Percentiles rank a stretch among this genome's conserved stretches.
Conservation (phyloP, 176 grass and related monocot genomes). For the Eleusine coracana region DNA sequence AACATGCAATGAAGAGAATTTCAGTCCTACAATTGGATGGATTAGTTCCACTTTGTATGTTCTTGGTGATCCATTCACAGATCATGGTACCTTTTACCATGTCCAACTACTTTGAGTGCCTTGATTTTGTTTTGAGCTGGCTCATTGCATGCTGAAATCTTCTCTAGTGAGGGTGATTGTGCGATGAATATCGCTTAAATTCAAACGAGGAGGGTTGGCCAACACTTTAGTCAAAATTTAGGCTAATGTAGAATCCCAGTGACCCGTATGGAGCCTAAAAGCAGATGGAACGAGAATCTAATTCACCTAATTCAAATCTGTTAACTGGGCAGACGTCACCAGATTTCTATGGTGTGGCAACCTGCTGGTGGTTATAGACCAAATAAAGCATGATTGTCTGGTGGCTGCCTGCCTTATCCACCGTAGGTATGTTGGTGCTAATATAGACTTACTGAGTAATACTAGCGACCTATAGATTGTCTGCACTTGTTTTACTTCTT, state of each 20-base stretch:
- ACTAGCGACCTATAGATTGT: not conserved
- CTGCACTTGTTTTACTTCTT: not conserved
- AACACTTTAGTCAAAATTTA: not conserved
- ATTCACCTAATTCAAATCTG: not conserved
- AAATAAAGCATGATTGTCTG: not conserved
- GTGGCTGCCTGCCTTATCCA: conserved; percentile 24
- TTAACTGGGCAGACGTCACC: conserved; percentile 2
- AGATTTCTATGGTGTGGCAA: not conserved
- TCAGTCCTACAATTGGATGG: not conserved
- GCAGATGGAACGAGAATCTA: not conserved
- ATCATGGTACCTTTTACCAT: not conserved
- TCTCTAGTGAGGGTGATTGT: not conserved
- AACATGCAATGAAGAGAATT: not conserved
- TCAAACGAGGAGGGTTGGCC: not conserved
- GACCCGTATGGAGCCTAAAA: not conserved
- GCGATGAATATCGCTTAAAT: not conserved
- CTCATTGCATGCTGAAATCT: not conserved
- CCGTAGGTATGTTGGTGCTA: not conserved
- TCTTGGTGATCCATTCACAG: not conserved
- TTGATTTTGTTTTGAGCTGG: not conserved
- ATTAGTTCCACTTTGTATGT: not conserved
- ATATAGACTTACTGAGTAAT: not conserved
- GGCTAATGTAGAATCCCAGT: not conserved
- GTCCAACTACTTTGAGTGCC: too few species aligned
- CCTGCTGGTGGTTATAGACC: conserved; percentile 19